A percentile compares a stretch with the other conserved stretches of the same genome.
Evolutionary conservation across 352 stramenopile genomes (phyloP).

Genomic region (Pythium volutum): DNA sequence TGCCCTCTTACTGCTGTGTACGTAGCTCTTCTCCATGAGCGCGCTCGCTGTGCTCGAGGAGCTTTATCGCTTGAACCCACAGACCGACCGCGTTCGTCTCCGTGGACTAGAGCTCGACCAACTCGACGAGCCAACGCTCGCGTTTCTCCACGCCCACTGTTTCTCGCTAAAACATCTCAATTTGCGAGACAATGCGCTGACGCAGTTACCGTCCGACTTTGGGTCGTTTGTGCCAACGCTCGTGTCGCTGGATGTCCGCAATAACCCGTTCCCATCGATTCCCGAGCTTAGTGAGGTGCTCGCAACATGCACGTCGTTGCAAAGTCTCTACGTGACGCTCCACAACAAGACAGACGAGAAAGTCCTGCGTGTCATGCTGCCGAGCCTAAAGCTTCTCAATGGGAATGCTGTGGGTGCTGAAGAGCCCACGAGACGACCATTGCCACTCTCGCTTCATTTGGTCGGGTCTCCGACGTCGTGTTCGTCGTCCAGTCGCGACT

Average conservation of each 20-base stretch:
- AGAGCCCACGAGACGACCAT: conserved; percentile 4
- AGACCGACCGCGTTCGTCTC: conserved; percentile 46
- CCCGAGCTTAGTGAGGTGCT: conserved; percentile 40
- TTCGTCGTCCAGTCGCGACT: conserved; percentile 1
- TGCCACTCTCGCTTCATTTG: conserved; percentile 17
- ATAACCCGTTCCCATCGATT: conserved; percentile 48
- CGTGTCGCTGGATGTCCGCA: conserved; percentile 56
- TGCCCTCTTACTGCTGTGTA: not conserved
- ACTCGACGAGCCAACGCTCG: conserved; percentile 28
- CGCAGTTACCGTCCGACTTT: conserved; percentile 37
- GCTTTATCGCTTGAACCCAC: conserved; percentile 31
- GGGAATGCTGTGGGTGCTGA: conserved; percentile 25
- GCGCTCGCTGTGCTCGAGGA: conserved; percentile 52
- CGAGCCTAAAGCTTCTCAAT: conserved; percentile 59
- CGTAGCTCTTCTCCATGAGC: conserved; percentile 21
- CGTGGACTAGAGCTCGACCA: conserved; percentile 30
- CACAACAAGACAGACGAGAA: conserved; percentile 44
- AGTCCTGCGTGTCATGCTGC: conserved; percentile 52
- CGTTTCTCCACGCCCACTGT: conserved; percentile 45
- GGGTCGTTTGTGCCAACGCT: conserved; percentile 38
- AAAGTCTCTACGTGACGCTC: conserved; percentile 58
- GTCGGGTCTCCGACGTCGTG: conserved; percentile 6
- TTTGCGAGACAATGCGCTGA: conserved; percentile 51
- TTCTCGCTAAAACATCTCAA: too few species aligned
- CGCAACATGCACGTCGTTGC: conserved; percentile 43